Conservation (phyloP, 495 filamentous ascomycete genomes). For the Pyrenula massariospora region DNA sequence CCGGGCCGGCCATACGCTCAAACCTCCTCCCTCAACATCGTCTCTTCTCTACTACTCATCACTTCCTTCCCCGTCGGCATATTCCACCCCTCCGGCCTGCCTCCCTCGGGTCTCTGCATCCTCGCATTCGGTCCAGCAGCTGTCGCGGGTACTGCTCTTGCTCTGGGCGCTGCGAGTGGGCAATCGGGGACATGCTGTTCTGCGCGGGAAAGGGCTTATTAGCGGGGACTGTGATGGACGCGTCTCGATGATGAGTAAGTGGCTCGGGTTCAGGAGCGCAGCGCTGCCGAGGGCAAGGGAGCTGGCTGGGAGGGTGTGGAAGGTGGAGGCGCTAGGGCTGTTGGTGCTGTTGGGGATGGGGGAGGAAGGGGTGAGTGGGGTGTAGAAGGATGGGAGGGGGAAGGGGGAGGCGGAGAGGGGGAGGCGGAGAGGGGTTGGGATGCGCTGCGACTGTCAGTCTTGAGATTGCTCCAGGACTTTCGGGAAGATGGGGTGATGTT, state of each 20-base stretch:
- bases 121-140: background rate
- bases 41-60: background rate
- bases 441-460: too few relatives aligned
- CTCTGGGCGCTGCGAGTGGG: background rate
- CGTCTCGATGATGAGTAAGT: background rate
- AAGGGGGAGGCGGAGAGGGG: too few relatives aligned
- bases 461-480: too few relatives aligned
- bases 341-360: background rate
- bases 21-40: background rate
- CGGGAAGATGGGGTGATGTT: too few relatives aligned
- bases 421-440: too few relatives aligned
- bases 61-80: background rate
- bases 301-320: background rate
- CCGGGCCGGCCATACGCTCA: background rate
- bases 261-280: background rate
- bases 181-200: background rate
- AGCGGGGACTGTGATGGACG: background rate
- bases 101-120: background rate
- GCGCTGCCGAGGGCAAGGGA: background rate
- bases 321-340: background rate
- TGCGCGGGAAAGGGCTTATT: background rate
- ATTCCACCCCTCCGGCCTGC: background rate
- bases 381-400: too few relatives aligned
- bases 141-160: background rate
- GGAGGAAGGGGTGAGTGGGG: too few relatives aligned